Percentiles rank a stretch among this genome's conserved stretches.
Evolutionary conservation across 2,329 filamentous ascomycete species (phyloP).

Genomic region (Calonectria pseudoturangicola): DNA sequence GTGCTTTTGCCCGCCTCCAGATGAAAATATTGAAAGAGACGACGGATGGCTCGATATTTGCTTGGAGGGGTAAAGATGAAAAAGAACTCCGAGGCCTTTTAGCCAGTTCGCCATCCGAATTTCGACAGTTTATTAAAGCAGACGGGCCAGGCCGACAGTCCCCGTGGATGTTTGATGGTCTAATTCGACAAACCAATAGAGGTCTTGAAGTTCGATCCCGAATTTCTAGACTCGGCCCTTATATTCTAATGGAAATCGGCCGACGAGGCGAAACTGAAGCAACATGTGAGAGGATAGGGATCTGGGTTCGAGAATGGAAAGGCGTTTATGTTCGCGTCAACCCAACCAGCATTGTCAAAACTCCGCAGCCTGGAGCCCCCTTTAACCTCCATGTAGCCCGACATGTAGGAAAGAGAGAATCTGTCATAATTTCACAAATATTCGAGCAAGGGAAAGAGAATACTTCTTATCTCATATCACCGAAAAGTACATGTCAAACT

Average conservation of each 20-base stretch:
- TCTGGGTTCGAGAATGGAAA: slow-evolving; percentile 12
- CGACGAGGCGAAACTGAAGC: background rate
- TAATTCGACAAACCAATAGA: background rate
- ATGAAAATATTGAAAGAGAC: slow-evolving; percentile 14
- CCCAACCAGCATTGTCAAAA: slow-evolving; percentile 5
- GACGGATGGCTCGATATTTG: slow-evolving; percentile 17
- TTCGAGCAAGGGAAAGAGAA: background rate
- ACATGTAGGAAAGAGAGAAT: background rate
- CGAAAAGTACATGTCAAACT: background rate
- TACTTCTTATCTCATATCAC: background rate
- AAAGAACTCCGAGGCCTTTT: background rate
- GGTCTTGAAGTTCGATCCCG: background rate
- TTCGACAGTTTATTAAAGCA: background rate
- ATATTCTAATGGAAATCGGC: background rate
- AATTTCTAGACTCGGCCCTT: background rate
- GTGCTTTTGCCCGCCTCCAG: background rate
- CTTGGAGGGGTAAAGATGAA: background rate
- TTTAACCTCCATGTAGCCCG: background rate
- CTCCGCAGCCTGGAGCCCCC: background rate
- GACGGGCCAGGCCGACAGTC: background rate
- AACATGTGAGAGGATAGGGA: background rate
- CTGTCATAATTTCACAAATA: background rate
- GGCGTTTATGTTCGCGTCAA: background rate
- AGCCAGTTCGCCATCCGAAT: slow-evolving; percentile 9
- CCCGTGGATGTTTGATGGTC: background rate